A percentile compares a stretch with the other conserved stretches of the same genome.
phyloP scores from a whole-genome alignment of 768 basidiomycete genomes.

The Artomyces pyxidatus region DNA sequence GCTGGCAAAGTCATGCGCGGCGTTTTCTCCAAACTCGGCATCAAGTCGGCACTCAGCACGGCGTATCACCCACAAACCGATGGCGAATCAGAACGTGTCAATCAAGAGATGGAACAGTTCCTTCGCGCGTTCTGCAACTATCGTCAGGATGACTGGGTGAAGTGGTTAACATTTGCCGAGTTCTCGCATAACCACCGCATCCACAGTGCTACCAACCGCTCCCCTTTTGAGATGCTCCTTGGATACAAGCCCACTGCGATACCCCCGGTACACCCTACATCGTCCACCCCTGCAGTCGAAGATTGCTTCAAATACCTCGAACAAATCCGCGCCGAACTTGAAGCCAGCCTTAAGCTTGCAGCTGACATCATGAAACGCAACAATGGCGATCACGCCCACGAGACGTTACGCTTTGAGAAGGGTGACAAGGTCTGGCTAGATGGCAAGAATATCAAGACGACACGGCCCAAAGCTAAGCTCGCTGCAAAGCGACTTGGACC shows the following conservation, averaged over 20 bases:
- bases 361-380: too few relatives aligned
- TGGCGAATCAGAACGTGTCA: conserved; percentile 33
- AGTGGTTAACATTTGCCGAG: conserved; percentile 24
- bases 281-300: background rate
- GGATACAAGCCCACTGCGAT: background rate
- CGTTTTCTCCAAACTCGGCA: conserved; percentile 23
- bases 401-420: too few relatives aligned
- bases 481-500: too few relatives aligned
- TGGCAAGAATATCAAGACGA: too few relatives aligned
- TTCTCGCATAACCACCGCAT: conserved; percentile 28
- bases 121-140: conserved; percentile 27
- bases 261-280: background rate
- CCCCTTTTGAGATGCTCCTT: conserved; percentile 23
- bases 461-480: too few relatives aligned
- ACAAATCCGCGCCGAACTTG: background rate
- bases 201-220: conserved; percentile 20
- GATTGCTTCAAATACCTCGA: background rate
- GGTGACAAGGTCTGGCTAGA: too few relatives aligned
- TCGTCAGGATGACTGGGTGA: conserved; percentile 27
- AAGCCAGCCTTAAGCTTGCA: too few relatives aligned
- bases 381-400: too few relatives aligned
- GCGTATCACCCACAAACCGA: conserved; percentile 35
- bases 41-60: conserved; percentile 40
- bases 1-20: conserved; percentile 25
- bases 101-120: conserved; percentile 33